Evolutionary conservation across 495 filamentous ascomycete genomes (phyloP).

Genomic region (Penicillium robsamsonii): DNA sequence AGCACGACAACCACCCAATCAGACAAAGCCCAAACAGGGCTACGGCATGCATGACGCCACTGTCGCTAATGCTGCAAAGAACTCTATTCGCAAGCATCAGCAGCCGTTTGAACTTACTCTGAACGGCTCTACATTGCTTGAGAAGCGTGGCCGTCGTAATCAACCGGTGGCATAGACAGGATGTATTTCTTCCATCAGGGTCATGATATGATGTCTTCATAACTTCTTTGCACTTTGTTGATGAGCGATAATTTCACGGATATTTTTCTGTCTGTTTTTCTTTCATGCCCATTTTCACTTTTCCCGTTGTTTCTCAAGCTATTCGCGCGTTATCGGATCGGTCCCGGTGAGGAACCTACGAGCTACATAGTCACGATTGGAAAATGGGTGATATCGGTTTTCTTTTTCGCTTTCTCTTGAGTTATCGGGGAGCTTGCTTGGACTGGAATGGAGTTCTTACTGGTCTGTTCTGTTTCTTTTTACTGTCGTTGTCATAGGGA

Average conservation of each 20-base stretch:
- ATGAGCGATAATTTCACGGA: conserved; percentile 12
- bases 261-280: conserved; percentile 7
- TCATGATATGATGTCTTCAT: conserved; percentile 12
- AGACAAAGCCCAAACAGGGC: conserved; percentile 54
- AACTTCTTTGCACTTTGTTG: conserved; percentile 7
- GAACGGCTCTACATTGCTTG: conserved; percentile 83
- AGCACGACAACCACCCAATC: conserved; percentile 54
- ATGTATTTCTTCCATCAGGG: conserved; percentile 6
- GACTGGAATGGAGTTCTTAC: conserved; percentile 11
- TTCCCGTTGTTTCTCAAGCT: neutral
- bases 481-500: neutral
- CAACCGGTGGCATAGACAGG: conserved; percentile 30
- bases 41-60: conserved; percentile 79
- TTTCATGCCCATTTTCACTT: conserved; percentile 6
- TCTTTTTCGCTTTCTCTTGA: conserved; percentile 11
- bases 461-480: neutral
- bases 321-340: conserved; percentile 8
- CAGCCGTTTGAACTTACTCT: conserved; percentile 85
- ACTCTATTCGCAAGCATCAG: conserved; percentile 65
- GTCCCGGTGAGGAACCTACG: conserved; percentile 7
- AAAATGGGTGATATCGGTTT: conserved; percentile 5
- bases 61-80: conserved; percentile 76
- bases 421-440: conserved; percentile 8
- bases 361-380: conserved; percentile 13
- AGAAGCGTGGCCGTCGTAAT: conserved; percentile 58